Percentiles rank a stretch among this genome's conserved stretches.
These are phyloP conservation scores for Tetrahymena thermophila DNA, from an alignment of 73 alveolate species.

Conservation along the genomic window DNA sequence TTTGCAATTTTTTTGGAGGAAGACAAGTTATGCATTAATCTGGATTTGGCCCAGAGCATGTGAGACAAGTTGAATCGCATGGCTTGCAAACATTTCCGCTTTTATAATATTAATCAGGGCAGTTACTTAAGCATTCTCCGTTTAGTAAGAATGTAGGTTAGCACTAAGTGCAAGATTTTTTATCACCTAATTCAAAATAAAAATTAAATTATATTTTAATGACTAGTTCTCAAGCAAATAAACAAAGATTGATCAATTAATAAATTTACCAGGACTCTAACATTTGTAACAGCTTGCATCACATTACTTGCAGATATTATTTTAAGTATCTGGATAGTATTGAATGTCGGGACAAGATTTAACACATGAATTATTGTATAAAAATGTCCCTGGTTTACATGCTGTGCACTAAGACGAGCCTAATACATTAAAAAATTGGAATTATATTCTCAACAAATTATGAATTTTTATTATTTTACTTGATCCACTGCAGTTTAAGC, in stretches of 20 bases:
- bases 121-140: neutral
- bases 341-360: neutral
- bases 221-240: neutral
- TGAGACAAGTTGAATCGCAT: neutral
- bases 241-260: neutral
- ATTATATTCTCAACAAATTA: neutral
- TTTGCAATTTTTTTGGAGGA: neutral
- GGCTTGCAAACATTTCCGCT: neutral
- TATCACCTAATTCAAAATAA: neutral
- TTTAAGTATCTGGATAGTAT: neutral
- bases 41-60: neutral
- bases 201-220: neutral
- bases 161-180: neutral
- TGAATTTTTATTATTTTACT: neutral
- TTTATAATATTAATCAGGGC: neutral
- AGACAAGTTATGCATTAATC: neutral
- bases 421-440: neutral
- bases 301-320: neutral
- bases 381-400: neutral
- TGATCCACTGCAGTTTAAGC: neutral
- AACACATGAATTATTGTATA: neutral
- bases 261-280: neutral
- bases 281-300: neutral
- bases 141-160: neutral
- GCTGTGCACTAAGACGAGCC: neutral